Conservation (phyloP, 345 rosid species). For the Zanthoxylum bungeanum region DNA sequence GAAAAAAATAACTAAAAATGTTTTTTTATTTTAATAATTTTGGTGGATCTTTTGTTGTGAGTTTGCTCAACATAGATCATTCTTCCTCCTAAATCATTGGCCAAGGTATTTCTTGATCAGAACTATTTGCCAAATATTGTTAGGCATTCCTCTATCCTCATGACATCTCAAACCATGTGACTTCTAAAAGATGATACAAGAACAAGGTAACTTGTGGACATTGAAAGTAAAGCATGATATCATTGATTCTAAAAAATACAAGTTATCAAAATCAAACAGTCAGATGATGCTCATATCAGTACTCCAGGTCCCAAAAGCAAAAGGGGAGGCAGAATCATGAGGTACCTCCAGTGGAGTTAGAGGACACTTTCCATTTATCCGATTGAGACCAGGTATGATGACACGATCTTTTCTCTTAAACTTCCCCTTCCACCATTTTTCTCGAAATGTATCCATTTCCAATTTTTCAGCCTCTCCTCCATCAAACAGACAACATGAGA, state of each 20-base stretch:
- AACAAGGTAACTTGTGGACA: not conserved
- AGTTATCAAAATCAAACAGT: not conserved
- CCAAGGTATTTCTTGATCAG: not conserved
- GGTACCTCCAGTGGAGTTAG: conserved; percentile 91
- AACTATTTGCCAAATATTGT: not conserved
- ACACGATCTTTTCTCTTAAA: conserved; percentile 70
- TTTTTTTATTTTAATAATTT: not conserved
- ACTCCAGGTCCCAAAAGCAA: conserved; percentile 12
- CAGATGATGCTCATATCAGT: not conserved
- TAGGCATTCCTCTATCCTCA: not conserved
- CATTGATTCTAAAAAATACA: not conserved
- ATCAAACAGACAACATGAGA: conserved; percentile 89
- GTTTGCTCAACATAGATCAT: conserved; percentile 3
- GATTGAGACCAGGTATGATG: conserved; percentile 66
- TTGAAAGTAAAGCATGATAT: not conserved
- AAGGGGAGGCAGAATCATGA: not conserved
- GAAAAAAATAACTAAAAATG: not conserved
- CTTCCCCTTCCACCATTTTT: conserved; percentile 78
- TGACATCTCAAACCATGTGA: conserved; percentile 2
- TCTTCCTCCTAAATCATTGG: not conserved
- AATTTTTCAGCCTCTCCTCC: conserved; percentile 73
- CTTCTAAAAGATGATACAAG: not conserved
- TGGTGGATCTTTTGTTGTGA: not conserved
- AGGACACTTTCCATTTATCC: conserved; percentile 88
- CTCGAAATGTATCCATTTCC: conserved; percentile 66